Percentiles rank a stretch among this genome's conserved stretches.
Conservation (phyloP, 768 basidiomycete species). For the Mrakia frigida region DNA sequence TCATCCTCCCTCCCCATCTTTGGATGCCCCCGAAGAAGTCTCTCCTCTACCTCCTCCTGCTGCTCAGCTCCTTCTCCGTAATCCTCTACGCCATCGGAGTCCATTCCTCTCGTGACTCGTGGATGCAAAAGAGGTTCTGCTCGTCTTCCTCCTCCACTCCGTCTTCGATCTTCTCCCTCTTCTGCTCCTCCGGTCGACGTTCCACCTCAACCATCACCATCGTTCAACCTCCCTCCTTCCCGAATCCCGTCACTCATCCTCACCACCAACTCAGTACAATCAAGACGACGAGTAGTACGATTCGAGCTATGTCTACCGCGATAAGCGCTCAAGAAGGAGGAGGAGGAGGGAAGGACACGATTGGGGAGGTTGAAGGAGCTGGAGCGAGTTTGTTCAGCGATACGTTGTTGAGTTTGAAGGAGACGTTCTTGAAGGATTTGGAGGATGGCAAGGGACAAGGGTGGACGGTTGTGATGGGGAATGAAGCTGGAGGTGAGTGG, state of each 20-base stretch:
- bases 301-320: conserved; percentile 4
- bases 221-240: no score
- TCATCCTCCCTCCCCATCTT: neutral
- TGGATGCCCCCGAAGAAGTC: conserved; percentile 9
- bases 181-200: neutral
- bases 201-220: neutral
- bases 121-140: conserved; percentile 8
- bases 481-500: conserved; percentile 82
- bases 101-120: neutral
- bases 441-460: conserved; percentile 50
- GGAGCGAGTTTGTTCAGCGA: conserved; percentile 23
- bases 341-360: conserved; percentile 1
- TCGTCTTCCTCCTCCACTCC: neutral
- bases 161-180: neutral
- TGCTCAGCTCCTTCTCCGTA: neutral
- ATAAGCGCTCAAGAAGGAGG: no score
- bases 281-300: neutral
- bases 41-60: neutral
- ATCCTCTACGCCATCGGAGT: conserved; percentile 12
- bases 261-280: neutral
- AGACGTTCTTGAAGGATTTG: conserved; percentile 58
- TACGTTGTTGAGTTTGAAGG: conserved; percentile 45
- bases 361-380: neutral
- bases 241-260: neutral
- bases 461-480: conserved; percentile 89